Evolutionary conservation across 176 grass and related monocot genomes (phyloP).

Genomic region (Oryza rufipogon): DNA sequence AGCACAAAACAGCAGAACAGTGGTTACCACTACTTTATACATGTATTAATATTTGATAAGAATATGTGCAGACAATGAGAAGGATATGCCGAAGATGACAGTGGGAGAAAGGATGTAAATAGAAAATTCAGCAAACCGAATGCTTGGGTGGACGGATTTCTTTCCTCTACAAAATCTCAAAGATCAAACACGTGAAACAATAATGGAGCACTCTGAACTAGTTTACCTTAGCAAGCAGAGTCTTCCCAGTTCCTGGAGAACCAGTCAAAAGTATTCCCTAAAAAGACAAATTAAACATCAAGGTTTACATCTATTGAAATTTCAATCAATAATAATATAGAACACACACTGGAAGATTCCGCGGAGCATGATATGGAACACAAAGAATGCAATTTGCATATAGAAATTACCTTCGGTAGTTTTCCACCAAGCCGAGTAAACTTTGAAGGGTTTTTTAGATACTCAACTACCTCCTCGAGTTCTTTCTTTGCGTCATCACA

Average conservation of each 20-base stretch:
- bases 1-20: constrained; percentile 10
- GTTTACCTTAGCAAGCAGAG: constrained; percentile 86
- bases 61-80: neutral
- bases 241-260: constrained; percentile 93
- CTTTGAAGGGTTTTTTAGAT: constrained; percentile 93
- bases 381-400: constrained; percentile 25
- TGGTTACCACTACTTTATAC: neutral
- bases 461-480: constrained; percentile 97
- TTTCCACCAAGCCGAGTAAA: constrained; percentile 98
- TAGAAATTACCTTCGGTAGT: constrained; percentile 80
- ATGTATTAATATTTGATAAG: constrained; percentile 19
- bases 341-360: neutral
- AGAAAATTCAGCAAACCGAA: neutral
- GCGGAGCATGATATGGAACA: neutral
- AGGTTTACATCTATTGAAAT: constrained; percentile 11
- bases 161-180: neutral
- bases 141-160: neutral
- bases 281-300: constrained; percentile 38
- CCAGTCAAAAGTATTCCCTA: constrained; percentile 98
- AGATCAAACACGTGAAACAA: constrained; percentile 20
- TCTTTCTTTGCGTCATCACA: constrained; percentile 99
- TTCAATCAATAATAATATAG: neutral
- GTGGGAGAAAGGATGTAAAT: neutral
- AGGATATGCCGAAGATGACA: neutral
- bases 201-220: constrained; percentile 32